phyloP scores from a whole-genome alignment of 805 yeast species.

The Tetrapisispora phaffii region DNA sequence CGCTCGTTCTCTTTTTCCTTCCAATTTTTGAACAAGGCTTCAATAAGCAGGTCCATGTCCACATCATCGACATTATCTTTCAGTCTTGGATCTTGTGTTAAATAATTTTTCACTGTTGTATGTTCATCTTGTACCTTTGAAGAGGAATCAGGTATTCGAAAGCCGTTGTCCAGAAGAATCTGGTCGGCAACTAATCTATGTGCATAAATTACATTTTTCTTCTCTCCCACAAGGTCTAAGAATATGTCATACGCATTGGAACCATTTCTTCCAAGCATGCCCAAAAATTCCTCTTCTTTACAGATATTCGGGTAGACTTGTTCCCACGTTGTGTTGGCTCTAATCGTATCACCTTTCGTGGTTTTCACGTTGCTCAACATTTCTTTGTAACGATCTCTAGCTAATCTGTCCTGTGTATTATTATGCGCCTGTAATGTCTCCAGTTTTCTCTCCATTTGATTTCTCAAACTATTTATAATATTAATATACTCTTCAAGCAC shows the following conservation, averaged over 20 bases:
- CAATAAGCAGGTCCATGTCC: conserved; percentile 24
- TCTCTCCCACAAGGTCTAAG: conserved; percentile 62
- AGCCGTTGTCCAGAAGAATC: conserved; percentile 32
- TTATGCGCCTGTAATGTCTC: conserved; percentile 30
- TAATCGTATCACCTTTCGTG: conserved; percentile 19
- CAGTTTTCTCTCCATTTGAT: conserved; percentile 18
- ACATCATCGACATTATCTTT: conserved; percentile 18
- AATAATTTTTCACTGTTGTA: conserved; percentile 13
- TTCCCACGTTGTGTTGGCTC: conserved; percentile 49
- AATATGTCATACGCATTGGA: conserved; percentile 70
- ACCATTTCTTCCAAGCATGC: conserved; percentile 64
- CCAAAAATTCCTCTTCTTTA: conserved; percentile 47
- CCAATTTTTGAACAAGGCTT: conserved; percentile 20
- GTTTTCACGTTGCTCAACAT: conserved; percentile 28
- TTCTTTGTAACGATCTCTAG: conserved; percentile 48
- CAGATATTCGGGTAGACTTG: conserved; percentile 43
- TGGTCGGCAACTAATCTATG: conserved; percentile 52
- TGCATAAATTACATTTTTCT: conserved; percentile 43
- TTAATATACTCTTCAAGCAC: conserved; percentile 36
- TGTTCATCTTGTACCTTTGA: conserved; percentile 11
- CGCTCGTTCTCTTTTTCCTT: conserved; percentile 18
- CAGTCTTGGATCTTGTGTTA: conserved; percentile 18
- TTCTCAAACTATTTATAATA: conserved; percentile 23
- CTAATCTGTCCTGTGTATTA: conserved; percentile 50
- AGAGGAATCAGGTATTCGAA: conserved; percentile 17